These are phyloP conservation scores for Kwoniella heveanensis DNA, from an alignment of 768 basidiomycete species.

Conservation along the genomic window DNA sequence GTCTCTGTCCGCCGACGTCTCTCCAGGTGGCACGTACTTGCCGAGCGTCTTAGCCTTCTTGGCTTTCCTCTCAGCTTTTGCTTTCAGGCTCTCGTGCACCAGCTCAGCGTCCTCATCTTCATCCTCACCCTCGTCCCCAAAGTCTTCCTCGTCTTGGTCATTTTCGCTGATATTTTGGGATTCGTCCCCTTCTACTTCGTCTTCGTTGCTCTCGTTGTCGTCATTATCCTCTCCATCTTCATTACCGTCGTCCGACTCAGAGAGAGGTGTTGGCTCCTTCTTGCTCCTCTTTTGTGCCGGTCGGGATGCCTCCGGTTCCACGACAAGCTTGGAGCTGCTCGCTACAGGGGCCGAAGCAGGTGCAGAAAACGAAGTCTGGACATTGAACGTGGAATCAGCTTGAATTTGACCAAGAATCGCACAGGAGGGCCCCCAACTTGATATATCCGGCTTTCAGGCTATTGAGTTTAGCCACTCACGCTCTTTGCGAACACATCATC, in stretches of 20 bases:
- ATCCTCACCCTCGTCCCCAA: constrained; percentile 33
- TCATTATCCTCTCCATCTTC: constrained; percentile 21
- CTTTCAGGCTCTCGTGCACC: constrained; percentile 68
- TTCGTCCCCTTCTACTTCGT: constrained; percentile 35
- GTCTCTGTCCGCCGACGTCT: constrained; percentile 73
- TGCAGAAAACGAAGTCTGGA: constrained; percentile 16
- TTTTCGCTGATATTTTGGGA: constrained; percentile 5
- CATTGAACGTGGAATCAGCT: not conserved
- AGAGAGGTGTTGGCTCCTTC: constrained; percentile 22
- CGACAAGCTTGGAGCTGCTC: constrained; percentile 21
- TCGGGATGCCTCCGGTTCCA: constrained; percentile 13
- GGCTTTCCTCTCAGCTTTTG: constrained; percentile 45
- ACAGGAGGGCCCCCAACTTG: too few relatives aligned
- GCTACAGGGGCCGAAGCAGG: constrained; percentile 13
- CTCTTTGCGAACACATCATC: constrained; percentile 66
- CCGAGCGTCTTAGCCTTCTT: constrained; percentile 37
- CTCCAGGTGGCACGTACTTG: constrained; percentile 67
- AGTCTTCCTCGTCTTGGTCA: constrained; percentile 29
- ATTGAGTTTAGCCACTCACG: constrained; percentile 56
- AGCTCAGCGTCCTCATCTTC: constrained; percentile 57
- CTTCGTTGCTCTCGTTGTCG: constrained; percentile 30
- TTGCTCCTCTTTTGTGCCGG: constrained; percentile 26
- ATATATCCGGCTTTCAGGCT: not conserved
- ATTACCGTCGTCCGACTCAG: constrained; percentile 38
- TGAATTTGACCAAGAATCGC: too few relatives aligned